phyloP scores from a whole-genome alignment of 2,329 filamentous ascomycete genomes.

The Arachnopeziza araneosa region DNA sequence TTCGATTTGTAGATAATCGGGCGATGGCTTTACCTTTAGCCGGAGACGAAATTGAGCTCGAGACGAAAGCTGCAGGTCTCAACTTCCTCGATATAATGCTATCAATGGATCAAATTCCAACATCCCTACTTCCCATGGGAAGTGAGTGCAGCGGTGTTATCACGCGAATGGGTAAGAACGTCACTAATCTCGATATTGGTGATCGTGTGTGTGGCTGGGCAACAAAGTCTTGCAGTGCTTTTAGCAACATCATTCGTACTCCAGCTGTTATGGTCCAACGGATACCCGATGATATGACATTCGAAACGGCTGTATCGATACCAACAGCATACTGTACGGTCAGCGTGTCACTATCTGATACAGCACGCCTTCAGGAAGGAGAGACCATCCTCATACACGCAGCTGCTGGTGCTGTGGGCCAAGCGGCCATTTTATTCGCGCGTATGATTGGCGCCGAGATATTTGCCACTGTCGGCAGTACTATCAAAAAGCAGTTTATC shows the following conservation, averaged over 20 bases:
- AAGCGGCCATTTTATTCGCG: not conserved
- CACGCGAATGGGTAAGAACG: not conserved
- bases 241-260: not conserved
- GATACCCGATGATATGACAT: not conserved
- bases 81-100: not conserved
- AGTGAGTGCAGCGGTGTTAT: constrained; percentile 7
- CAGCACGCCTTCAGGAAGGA: not conserved
- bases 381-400: not conserved
- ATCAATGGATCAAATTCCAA: not conserved
- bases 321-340: not conserved
- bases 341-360: not conserved
- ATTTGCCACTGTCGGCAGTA: not conserved
- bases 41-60: not conserved
- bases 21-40: not conserved
- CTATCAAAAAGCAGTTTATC: not conserved
- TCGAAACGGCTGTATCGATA: not conserved
- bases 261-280: not conserved
- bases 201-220: not conserved
- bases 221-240: not conserved
- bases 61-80: not conserved
- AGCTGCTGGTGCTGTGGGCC: not conserved
- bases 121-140: not conserved
- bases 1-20: not conserved
- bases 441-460: not conserved
- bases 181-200: constrained; percentile 4